Evolutionary conservation across 2,329 filamentous ascomycete species (phyloP), one percentile per base, ranked within the genome.

Genomic region (Didymellaceae sp.): DNA sequence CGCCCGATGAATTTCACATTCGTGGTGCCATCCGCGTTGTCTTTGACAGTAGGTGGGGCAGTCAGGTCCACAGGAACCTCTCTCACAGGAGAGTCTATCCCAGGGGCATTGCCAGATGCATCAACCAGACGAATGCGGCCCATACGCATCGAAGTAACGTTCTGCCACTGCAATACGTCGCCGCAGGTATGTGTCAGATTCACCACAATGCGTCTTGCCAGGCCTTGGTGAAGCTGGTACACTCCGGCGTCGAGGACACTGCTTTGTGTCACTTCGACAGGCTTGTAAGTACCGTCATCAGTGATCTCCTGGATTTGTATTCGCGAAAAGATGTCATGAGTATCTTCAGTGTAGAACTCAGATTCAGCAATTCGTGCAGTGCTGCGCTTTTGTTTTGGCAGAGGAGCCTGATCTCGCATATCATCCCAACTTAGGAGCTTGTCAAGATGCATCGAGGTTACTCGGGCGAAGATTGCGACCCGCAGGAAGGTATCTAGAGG

Each of bases 341-440:
- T 88, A 70, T 97, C 94, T 71, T 97, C 91, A 0, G 87, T 90
- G 64, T 88, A 96, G 69, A 95, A 99, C 61, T 99, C 92, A 0
- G 89, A 88, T 72, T 99, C 94, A 10, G 90, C 87, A 58, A 99
- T 86, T 9, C 94, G 83, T 18, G 89, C 82, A 32, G 79, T 80
- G 46, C 82, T 81, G 14, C 83, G 82, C 55, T 83, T 82, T 40
- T 86, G 79, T 14, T 84, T 82, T 2, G 77, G 76, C 17, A 75
- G 74, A 38, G 80, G 79, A 2, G 80, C 80, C 18, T 82, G 80
- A 72, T 99, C 93, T 51, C 93, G 86, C 87, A 99, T 97, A 65
- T 97, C 94, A 70, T 99, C 94, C 94, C 94, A 99, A 75, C 94
- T 99, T 10, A 97, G 83, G 41, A 99, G 81, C 77, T 96, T 97